Evolutionary conservation across 2,329 filamentous ascomycete species (phyloP).

Genomic region (Epichloe coenophiala): DNA sequence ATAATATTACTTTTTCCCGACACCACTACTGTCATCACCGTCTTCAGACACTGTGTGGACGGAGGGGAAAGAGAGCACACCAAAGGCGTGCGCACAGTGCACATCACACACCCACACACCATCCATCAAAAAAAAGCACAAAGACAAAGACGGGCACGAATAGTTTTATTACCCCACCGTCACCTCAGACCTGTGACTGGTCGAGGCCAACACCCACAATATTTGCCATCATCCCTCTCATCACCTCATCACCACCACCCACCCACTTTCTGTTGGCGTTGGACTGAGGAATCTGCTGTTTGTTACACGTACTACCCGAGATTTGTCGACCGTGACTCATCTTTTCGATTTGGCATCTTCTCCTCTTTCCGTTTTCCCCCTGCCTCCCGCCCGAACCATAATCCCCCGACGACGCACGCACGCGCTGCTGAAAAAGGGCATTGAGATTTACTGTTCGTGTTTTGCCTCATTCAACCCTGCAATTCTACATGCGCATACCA

Average conservation of each 20-base stretch:
- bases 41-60: background rate
- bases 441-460: constrained; percentile 1
- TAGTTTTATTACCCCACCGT: constrained; percentile 9
- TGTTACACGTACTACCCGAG: background rate
- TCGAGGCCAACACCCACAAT: constrained; percentile 2
- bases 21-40: background rate
- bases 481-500: background rate
- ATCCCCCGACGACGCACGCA: background rate
- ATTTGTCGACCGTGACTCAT: background rate
- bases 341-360: background rate
- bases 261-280: background rate
- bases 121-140: background rate
- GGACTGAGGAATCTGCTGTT: background rate
- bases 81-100: background rate
- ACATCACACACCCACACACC: background rate
- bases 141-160: constrained; percentile 2
- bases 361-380: background rate
- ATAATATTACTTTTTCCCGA: background rate
- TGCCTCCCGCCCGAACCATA: background rate
- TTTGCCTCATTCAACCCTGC: background rate
- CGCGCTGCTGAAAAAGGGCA: background rate
- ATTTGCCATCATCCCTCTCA: constrained; percentile 2
- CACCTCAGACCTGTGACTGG: constrained; percentile 3
- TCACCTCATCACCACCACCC: constrained; percentile 1
- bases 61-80: background rate